Evolutionary conservation across 176 grass and related monocot species (phyloP), one percentile per base, ranked within the genome.

Genomic region (Triticum timopheevii): DNA sequence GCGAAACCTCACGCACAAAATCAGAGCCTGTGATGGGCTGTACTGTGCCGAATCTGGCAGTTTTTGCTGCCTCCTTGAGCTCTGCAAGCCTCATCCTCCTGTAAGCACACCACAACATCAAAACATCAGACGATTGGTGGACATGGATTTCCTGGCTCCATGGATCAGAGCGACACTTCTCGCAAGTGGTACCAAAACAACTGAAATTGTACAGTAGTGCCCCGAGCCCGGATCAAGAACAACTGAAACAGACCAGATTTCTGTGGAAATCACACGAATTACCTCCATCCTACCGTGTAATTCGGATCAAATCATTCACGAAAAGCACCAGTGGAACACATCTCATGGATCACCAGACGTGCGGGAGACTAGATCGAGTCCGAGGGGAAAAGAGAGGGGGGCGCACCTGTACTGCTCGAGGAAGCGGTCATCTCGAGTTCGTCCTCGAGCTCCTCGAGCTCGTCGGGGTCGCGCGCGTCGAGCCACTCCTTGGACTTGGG

Each of bases 1-100:
- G 97, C 9, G 97, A 99, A 20, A 99, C 97, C 89, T 99, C 97
- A 10, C 87, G 94, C 23, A 99, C 94, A 31, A 99, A 99, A 47
- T 99, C 97, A 1, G 97, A 96, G 20, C 97, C 89, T 12, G 88
- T 90, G 79, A 99, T 99, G 0, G 88, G 94, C 73, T 91, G 84
- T 33, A 96, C 84, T 6, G 90, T 76, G 13, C 94, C 94, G 33
- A 92, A 96, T 56, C 83, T 86, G 1, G 93, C 83, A 1, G 93
- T 87, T 71, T 91, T 99, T 20, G 90, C 84, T 3, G 87, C 90
- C 49, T 99, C 86, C 84, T 88, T 93, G 63, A 99, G 85, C 78
- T 99, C 94, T 24, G 92, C 87, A 19, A 99, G 85, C 56, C 97
- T 96, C 89, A 88, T 88, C 87, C 91, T 99, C 84, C 97, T 99